Conservation (phyloP, 257 asterid species). For the Eustoma russellianum region DNA sequence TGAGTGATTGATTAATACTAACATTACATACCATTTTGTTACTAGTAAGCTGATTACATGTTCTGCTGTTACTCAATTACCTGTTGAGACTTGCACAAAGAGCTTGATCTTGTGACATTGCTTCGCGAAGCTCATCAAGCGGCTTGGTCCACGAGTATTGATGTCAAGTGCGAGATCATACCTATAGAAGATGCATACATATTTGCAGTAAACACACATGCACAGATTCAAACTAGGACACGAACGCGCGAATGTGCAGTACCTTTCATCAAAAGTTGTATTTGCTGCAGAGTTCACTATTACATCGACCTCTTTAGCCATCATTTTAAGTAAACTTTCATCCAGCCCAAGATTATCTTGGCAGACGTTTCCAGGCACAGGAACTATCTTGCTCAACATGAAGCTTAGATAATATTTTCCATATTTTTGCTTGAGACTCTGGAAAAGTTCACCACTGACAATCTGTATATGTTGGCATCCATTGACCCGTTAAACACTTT, state of each 20-base stretch:
- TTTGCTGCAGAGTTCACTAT: constrained; percentile 89
- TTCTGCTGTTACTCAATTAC: constrained; percentile 76
- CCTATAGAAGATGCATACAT: background rate
- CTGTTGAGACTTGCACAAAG: constrained; percentile 87
- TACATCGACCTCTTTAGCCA: constrained; percentile 54
- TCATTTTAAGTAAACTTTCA: constrained; percentile 38
- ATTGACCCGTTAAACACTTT: no score
- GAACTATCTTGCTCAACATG: constrained; percentile 79
- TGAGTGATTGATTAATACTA: no score
- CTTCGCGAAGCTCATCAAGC: constrained; percentile 64
- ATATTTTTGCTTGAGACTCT: constrained; percentile 59
- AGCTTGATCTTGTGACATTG: constrained; percentile 61
- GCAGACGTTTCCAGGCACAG: constrained; percentile 73
- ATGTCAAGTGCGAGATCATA: constrained; percentile 67
- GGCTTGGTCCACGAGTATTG: constrained; percentile 75
- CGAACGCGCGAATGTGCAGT: background rate
- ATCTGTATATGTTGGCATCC: constrained; percentile 23
- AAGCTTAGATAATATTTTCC: constrained; percentile 70
- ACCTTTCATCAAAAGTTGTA: constrained; percentile 91
- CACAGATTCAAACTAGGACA: constrained; percentile 1
- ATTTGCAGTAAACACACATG: background rate
- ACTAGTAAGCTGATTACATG: constrained; percentile 6
- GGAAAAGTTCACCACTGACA: constrained; percentile 60
- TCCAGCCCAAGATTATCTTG: constrained; percentile 59
- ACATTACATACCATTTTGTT: no score